Evolutionary conservation across 345 rosid species (phyloP).

Genomic region (Citrus sinensis): DNA sequence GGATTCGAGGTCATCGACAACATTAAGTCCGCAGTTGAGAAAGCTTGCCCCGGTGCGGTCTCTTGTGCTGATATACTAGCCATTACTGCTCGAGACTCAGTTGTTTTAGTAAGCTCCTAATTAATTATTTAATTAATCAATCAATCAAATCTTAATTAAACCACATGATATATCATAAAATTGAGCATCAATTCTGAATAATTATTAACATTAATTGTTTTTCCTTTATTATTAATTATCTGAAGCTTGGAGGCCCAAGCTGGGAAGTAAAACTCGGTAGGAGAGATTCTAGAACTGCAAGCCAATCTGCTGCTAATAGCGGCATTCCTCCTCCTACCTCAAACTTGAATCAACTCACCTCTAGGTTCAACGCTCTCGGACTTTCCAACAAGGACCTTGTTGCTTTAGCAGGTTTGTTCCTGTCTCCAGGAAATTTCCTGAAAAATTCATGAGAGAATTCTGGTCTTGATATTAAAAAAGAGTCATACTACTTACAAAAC

Average conservation of each 20-base stretch:
- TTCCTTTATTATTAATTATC: not conserved
- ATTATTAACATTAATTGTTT: not conserved
- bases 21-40: slow-evolving; percentile 73
- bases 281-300: slow-evolving; percentile 75
- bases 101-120: slow-evolving; percentile 34
- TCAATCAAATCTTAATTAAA: no score
- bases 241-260: slow-evolving; percentile 73
- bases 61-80: slow-evolving; percentile 87
- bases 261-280: slow-evolving; percentile 90
- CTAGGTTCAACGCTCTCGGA: slow-evolving; percentile 57
- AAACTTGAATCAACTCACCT: slow-evolving; percentile 53
- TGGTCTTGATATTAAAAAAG: no score
- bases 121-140: no score
- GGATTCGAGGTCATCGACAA: slow-evolving; percentile 73
- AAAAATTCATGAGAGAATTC: no score
- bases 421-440: not conserved
- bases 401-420: slow-evolving; percentile 64
- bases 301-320: slow-evolving; percentile 73
- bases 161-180: not conserved
- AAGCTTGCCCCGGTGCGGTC: slow-evolving; percentile 72
- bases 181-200: no score
- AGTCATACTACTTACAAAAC: not conserved
- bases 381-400: slow-evolving; percentile 75
- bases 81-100: slow-evolving; percentile 70
- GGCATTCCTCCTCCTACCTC: slow-evolving; percentile 67